A percentile compares a stretch with the other conserved stretches of the same genome.
phyloP scores from a whole-genome alignment of 495 filamentous ascomycete genomes.

The Penicillium cataractarum region DNA sequence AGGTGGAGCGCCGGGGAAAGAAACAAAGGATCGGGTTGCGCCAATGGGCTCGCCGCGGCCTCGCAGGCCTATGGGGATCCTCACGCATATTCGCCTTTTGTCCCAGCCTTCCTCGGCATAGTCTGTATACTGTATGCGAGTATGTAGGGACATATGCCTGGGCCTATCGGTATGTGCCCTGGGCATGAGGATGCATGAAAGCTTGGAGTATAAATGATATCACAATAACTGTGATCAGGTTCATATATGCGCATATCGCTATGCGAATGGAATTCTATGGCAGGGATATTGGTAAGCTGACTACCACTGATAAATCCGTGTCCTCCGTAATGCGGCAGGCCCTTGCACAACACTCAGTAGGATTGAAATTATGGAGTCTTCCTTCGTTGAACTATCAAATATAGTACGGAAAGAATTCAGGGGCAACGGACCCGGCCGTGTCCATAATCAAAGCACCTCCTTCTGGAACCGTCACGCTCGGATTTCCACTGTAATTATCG shows the following conservation, averaged over 20 bases:
- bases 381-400: neutral
- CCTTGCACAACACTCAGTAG: neutral
- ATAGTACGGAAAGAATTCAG: neutral
- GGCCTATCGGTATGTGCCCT: constrained; percentile 7
- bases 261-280: neutral
- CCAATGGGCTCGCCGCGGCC: neutral
- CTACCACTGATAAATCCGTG: neutral
- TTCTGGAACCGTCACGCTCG: neutral
- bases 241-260: neutral
- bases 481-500: neutral
- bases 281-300: constrained; percentile 1
- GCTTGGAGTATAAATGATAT: constrained; percentile 8
- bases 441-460: neutral
- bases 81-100: neutral
- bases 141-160: constrained; percentile 22
- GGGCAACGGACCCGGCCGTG: constrained; percentile 3
- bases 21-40: constrained; percentile 1
- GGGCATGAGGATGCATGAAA: neutral
- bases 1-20: neutral
- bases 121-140: neutral
- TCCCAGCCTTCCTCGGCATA: constrained; percentile 2
- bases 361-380: too few relatives aligned
- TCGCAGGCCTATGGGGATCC: neutral
- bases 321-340: neutral
- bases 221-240: neutral